Percentiles rank a stretch among this genome's conserved stretches.
Conservation (phyloP, 1,139 yeast species). For the Blastobotrys buckinghamii region DNA sequence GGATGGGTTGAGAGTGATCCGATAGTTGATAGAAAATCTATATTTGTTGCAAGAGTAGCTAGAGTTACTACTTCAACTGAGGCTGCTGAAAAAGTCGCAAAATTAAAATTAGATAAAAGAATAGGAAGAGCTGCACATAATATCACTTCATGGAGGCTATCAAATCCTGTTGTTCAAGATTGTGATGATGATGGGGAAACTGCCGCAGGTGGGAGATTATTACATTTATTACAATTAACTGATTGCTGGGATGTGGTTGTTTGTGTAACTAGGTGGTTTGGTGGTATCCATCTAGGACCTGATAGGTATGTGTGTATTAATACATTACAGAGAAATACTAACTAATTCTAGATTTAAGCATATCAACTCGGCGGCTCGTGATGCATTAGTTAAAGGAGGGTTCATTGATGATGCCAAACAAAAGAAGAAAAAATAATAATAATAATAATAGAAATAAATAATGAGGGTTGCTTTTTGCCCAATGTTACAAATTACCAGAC, state of each 20-base stretch:
- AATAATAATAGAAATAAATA: neutral
- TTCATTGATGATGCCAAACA: constrained; percentile 33
- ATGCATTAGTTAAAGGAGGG: constrained; percentile 65
- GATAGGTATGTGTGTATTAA: constrained; percentile 39
- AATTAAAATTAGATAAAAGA: constrained; percentile 57
- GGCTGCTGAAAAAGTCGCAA: constrained; percentile 48
- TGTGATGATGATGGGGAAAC: constrained; percentile 97
- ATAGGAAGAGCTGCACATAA: constrained; percentile 68
- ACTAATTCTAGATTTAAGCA: constrained; percentile 60
- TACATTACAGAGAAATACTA: constrained; percentile 5
- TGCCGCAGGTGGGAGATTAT: constrained; percentile 87
- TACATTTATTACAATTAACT: constrained; percentile 69
- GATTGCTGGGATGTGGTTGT: constrained; percentile 84
- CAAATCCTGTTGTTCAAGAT: constrained; percentile 58
- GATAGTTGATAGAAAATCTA: constrained; percentile 74
- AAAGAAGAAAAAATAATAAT: constrained; percentile 7
- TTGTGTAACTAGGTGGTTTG: constrained; percentile 89
- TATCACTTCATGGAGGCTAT: constrained; percentile 81
- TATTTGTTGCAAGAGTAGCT: constrained; percentile 74
- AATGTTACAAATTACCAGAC: neutral
- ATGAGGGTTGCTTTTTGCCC: neutral
- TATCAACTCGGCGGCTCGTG: constrained; percentile 83
- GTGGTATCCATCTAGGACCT: constrained; percentile 88
- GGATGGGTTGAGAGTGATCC: constrained; percentile 80
- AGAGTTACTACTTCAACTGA: constrained; percentile 57